Percentiles rank a stretch among this genome's conserved stretches.
These are phyloP conservation scores for Backusella parvicylindrica DNA, from an alignment of 192 early-diverging fungal species.

Conservation along the genomic window DNA sequence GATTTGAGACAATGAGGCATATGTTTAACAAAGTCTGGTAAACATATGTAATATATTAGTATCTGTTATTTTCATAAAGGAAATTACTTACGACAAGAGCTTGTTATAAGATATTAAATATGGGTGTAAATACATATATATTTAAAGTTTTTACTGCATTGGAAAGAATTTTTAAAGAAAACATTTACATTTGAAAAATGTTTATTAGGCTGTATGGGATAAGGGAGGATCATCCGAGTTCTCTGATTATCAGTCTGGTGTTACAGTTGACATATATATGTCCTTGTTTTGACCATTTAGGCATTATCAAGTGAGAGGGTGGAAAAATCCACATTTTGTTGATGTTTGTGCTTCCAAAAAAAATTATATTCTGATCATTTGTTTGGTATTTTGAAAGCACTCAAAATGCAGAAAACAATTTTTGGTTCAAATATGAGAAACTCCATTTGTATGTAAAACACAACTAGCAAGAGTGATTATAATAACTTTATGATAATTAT, in stretches of 20 bases:
- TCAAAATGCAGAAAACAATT: background rate
- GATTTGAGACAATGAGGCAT: too few species aligned
- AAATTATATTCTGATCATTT: background rate
- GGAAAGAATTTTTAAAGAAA: background rate
- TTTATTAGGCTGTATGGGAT: background rate
- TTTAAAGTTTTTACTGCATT: background rate
- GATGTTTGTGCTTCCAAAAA: background rate
- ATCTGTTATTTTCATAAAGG: too few species aligned
- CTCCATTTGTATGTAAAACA: background rate
- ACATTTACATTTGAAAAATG: background rate
- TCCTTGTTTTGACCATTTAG: background rate
- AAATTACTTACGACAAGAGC: too few species aligned
- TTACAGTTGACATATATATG: background rate
- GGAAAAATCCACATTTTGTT: background rate
- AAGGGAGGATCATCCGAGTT: background rate
- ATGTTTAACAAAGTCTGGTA: too few species aligned
- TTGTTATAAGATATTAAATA: background rate
- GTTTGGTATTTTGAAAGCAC: background rate
- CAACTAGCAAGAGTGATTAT: background rate
- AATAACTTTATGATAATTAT: too few species aligned
- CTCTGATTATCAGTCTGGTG: background rate
- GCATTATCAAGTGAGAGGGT: background rate
- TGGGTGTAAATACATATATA: background rate
- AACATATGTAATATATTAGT: too few species aligned
- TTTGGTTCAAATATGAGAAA: background rate